These are phyloP conservation scores for Lachnum nothofagi DNA, from an alignment of 2,329 filamentous ascomycete genomes.

Conservation along the genomic window DNA sequence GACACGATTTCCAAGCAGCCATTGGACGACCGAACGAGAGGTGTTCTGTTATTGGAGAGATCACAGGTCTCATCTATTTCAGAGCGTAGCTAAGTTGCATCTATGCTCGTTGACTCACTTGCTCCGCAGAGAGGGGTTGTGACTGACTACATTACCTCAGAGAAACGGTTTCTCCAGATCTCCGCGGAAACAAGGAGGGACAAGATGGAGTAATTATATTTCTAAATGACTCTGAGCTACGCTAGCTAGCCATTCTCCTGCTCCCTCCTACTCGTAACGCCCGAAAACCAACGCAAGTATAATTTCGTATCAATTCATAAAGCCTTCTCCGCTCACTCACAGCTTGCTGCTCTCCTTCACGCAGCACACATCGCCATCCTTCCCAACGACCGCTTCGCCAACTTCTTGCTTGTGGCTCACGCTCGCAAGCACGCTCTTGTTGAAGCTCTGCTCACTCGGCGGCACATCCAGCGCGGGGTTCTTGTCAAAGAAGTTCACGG, in stretches of 20 bases:
- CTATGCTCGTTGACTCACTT: no score
- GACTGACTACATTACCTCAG: no score
- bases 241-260: slow-evolving; percentile 25
- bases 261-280: slow-evolving; percentile 11
- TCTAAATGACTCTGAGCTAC: slow-evolving; percentile 28
- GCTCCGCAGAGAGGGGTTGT: no score
- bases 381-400: slow-evolving; percentile 19
- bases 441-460: slow-evolving; percentile 40
- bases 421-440: slow-evolving; percentile 33
- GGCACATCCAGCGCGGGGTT: slow-evolving; percentile 50
- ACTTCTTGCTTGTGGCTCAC: slow-evolving; percentile 16
- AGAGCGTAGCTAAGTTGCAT: no score
- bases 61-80: no score
- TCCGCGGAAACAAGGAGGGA: neutral
- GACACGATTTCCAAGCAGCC: no score
- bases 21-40: no score
- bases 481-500: slow-evolving; percentile 48
- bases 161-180: neutral
- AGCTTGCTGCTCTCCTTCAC: slow-evolving; percentile 24
- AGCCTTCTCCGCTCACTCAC: slow-evolving; percentile 8
- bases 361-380: slow-evolving; percentile 23
- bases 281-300: neutral
- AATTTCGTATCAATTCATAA: neutral
- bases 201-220: slow-evolving; percentile 24
- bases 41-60: no score